Evolutionary conservation across 2,329 filamentous ascomycete species (phyloP).

Genomic region (Arthrobotrys musiformis): DNA sequence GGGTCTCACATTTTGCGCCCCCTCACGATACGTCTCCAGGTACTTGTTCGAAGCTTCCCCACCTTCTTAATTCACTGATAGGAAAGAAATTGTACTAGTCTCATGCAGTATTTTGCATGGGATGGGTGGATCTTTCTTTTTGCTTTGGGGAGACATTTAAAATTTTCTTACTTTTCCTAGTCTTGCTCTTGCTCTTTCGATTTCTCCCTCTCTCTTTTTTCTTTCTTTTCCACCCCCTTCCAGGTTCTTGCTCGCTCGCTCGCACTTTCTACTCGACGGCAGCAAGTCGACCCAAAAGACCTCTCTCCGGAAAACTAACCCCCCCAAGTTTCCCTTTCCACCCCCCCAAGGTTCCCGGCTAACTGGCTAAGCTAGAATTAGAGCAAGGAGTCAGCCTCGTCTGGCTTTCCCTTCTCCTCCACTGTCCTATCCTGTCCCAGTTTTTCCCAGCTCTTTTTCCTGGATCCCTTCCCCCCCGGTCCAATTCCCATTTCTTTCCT

Average conservation of each 20-base stretch:
- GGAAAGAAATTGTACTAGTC: slow-evolving; percentile 55
- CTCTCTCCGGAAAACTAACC: slow-evolving; percentile 1
- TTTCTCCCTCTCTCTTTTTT: too few species aligned
- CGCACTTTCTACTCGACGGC: slow-evolving; percentile 36
- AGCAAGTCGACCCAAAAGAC: too few species aligned
- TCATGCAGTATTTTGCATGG: slow-evolving; percentile 55
- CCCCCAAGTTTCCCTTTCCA: background rate
- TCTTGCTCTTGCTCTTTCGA: too few species aligned
- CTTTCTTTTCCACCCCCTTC: slow-evolving; percentile 8
- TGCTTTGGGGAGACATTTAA: slow-evolving; percentile 54
- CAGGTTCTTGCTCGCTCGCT: slow-evolving; percentile 25
- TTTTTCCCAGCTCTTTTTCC: background rate
- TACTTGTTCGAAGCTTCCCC: slow-evolving; percentile 52
- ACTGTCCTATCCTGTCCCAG: slow-evolving; percentile 27
- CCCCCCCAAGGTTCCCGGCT: slow-evolving; percentile 16
- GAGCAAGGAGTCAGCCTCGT: slow-evolving; percentile 40
- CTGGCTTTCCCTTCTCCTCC: slow-evolving; percentile 24
- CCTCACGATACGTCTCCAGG: slow-evolving; percentile 39
- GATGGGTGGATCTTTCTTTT: slow-evolving; percentile 55
- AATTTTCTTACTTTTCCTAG: slow-evolving; percentile 48
- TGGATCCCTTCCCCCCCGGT: background rate
- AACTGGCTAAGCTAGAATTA: slow-evolving; percentile 7
- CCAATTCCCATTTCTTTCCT: background rate
- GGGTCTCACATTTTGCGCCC: slow-evolving; percentile 29
- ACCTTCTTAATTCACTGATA: slow-evolving; percentile 56